Base-by-base conservation (phyloP, 2,329 filamentous ascomycete species). In the Stachybotrys echinatus region DNA sequence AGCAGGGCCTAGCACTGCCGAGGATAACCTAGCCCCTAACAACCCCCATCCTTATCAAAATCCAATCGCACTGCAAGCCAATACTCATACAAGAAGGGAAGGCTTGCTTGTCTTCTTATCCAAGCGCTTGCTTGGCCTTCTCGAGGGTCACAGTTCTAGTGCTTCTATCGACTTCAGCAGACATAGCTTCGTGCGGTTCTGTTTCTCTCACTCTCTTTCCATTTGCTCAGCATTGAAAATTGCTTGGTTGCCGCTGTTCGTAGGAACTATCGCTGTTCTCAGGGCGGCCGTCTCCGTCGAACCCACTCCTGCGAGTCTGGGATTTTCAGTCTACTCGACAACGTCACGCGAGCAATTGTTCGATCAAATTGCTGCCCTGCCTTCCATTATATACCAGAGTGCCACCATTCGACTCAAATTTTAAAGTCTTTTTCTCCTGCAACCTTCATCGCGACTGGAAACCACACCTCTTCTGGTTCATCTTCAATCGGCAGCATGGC, bases 401-500 rank as follows among this genome's bases (percentile, higher is more conserved):
- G n/a, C n/a, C n/a, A n/a, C n/a, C n/a, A n/a, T n/a, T n/a, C n/a
- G n/a, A n/a, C n/a, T n/a, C n/a, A n/a, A n/a, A n/a, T n/a, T n/a
- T n/a, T n/a, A n/a, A n/a, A n/a, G n/a, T n/a, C n/a, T n/a, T n/a
- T n/a, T n/a, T n/a, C n/a, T n/a, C n/a, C n/a, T n/a, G n/a, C n/a
- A n/a, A n/a, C n/a, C n/a, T n/a, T n/a, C n/a, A n/a, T n/a, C n/a
- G n/a, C n/a, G n/a, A n/a, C n/a, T n/a, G n/a, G n/a, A n/a, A n/a
- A n/a, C n/a, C n/a, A n/a, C n/a, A n/a, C n/a, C n/a, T n/a, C n/a
- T n/a, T n/a, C n/a, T n/a, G n/a, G n/a, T n/a, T n/a, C n/a, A n/a
- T n/a, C n/a, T n/a, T n/a, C n/a, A 19, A 27, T 22, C 40, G 23
- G 6, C 47, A 23, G 21, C 50, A 66, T 66, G 65, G 58, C 60